Evolutionary conservation across 2,329 filamentous ascomycete genomes (phyloP).

Genomic region (Metarhizium anisopliae): DNA sequence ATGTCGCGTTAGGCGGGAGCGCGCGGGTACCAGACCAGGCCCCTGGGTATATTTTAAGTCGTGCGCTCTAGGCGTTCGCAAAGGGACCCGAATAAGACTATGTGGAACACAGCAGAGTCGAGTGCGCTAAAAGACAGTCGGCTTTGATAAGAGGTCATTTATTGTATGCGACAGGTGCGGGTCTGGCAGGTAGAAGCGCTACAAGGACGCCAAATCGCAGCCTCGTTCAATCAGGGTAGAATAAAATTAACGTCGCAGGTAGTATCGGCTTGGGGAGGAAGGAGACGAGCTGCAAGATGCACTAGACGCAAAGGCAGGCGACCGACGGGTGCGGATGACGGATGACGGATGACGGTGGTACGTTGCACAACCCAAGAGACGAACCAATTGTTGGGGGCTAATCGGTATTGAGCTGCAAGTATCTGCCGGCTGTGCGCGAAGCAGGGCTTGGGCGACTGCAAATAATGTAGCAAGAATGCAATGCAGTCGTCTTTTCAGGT

Average conservation of each 20-base stretch:
- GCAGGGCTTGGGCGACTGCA: background rate
- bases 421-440: background rate
- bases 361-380: background rate
- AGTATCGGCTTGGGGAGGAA: background rate
- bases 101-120: conserved; percentile 1
- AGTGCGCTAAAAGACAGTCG: background rate
- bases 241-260: background rate
- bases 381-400: background rate
- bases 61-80: background rate
- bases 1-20: background rate
- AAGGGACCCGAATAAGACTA: background rate
- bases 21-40: conserved; percentile 4
- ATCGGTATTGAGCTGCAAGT: background rate
- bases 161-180: background rate
- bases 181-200: background rate
- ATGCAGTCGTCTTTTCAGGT: background rate
- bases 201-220: background rate
- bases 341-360: background rate
- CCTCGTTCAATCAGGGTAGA: background rate
- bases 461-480: background rate
- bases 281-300: no score
- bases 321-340: background rate
- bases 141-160: background rate
- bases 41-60: background rate
- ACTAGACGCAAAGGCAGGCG: background rate